Conservation (phyloP, 1,284 basidiomycete species). For the Heterobasidion annosum region DNA sequence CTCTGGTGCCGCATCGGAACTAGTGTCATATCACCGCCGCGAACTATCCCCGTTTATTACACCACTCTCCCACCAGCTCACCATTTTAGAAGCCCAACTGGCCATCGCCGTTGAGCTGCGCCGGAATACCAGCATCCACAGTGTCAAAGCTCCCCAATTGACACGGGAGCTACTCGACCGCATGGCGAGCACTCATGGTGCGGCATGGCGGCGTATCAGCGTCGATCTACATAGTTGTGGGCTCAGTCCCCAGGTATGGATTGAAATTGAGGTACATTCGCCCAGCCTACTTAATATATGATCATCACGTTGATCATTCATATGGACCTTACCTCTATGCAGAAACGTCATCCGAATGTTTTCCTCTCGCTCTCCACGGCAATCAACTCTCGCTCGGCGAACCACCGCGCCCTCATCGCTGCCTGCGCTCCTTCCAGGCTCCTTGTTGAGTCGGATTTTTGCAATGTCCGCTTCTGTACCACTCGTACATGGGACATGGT, state of each 20-base stretch:
- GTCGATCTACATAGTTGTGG: slow-evolving; percentile 77
- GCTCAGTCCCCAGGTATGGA: slow-evolving; percentile 60
- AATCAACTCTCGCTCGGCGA: slow-evolving; percentile 63
- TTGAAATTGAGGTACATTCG: slow-evolving; percentile 48
- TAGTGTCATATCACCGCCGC: slow-evolving; percentile 22
- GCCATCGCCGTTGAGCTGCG: slow-evolving; percentile 64
- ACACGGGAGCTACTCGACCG: slow-evolving; percentile 53
- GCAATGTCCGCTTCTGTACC: slow-evolving; percentile 42
- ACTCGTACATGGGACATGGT: slow-evolving; percentile 66
- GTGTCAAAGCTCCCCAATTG: slow-evolving; percentile 60
- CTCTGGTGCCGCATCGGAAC: slow-evolving; percentile 9
- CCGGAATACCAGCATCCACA: slow-evolving; percentile 72
- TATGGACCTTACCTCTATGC: background rate
- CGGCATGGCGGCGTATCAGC: slow-evolving; percentile 49
- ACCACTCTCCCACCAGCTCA: slow-evolving; percentile 66
- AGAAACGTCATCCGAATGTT: slow-evolving; percentile 61
- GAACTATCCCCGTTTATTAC: slow-evolving; percentile 60
- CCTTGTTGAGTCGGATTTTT: slow-evolving; percentile 72
- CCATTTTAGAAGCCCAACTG: slow-evolving; percentile 67
- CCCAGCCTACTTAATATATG: slow-evolving; percentile 2
- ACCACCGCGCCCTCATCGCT: slow-evolving; percentile 49
- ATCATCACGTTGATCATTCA: background rate
- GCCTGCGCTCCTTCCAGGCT: slow-evolving; percentile 52
- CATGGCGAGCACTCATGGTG: slow-evolving; percentile 41
- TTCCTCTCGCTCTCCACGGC: slow-evolving; percentile 74